phyloP scores from a whole-genome alignment of 345 rosid species.

The Eucalyptus paniculata region DNA sequence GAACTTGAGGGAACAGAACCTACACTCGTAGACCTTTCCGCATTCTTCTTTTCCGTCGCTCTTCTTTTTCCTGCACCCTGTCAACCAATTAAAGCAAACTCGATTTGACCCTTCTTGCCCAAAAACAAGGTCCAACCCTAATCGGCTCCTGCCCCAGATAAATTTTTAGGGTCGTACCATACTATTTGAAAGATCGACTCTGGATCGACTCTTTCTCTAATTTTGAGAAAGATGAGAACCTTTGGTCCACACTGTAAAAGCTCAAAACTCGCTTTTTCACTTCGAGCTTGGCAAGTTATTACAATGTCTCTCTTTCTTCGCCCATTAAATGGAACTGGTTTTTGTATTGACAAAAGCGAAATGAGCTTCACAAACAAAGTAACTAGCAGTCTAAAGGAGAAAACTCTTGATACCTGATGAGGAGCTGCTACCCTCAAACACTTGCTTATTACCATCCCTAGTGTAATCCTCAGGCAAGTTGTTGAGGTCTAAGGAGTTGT shows the following conservation, averaged over 20 bases:
- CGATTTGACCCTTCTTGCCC: conserved; percentile 18
- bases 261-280: background rate
- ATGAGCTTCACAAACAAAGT: background rate
- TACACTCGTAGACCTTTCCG: conserved; percentile 86
- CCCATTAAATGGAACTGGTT: background rate
- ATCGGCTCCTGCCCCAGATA: background rate
- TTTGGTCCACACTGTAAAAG: background rate
- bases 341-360: background rate
- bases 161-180: background rate
- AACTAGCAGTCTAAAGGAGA: background rate
- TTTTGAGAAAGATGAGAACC: background rate
- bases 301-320: background rate
- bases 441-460: conserved; percentile 41
- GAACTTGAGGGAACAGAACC: conserved; percentile 99
- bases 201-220: background rate
- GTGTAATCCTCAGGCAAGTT: conserved; percentile 79
- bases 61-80: conserved; percentile 37
- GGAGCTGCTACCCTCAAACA: conserved; percentile 39
- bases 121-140: conserved; percentile 14
- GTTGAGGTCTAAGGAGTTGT: conserved; percentile 88
- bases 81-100: conserved; percentile 25
- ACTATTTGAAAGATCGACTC: background rate
- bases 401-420: conserved; percentile 33
- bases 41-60: conserved; percentile 71
- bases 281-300: background rate